phyloP scores from a whole-genome alignment of 1,284 basidiomycete genomes.

The Heliocybe sulcata region DNA sequence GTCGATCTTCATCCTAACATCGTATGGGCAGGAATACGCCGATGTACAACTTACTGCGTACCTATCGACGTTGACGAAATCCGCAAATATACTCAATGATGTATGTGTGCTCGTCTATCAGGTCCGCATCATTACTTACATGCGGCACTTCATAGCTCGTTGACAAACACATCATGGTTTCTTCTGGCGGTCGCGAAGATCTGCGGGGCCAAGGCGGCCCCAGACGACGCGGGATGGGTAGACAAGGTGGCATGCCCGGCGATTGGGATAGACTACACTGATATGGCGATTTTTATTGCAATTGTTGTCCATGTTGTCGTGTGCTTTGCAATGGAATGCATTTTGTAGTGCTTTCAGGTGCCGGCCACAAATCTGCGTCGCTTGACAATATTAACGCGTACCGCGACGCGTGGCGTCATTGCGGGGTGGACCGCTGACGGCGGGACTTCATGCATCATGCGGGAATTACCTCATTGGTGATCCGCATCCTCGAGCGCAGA shows the following conservation, averaged over 20 bases:
- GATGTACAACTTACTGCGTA: slow-evolving; percentile 92
- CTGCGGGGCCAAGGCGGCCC: slow-evolving; percentile 18
- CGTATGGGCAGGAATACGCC: slow-evolving; percentile 75
- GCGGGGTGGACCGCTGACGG: background rate
- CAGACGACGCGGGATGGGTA: background rate
- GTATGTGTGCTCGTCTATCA: slow-evolving; percentile 38
- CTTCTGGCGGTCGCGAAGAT: slow-evolving; percentile 33
- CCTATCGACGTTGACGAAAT: slow-evolving; percentile 83
- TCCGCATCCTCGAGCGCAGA: too few relatives aligned
- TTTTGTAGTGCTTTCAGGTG: too few relatives aligned
- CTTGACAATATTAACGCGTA: background rate
- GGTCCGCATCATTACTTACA: slow-evolving; percentile 5
- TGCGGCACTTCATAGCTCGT: slow-evolving; percentile 39
- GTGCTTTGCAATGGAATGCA: too few relatives aligned
- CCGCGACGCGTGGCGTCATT: background rate
- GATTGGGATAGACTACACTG: slow-evolving; percentile 10
- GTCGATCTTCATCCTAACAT: slow-evolving; percentile 4
- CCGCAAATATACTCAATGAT: slow-evolving; percentile 82
- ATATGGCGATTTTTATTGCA: background rate
- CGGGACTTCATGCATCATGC: too few relatives aligned
- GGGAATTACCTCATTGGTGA: background rate
- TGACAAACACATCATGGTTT: slow-evolving; percentile 59
- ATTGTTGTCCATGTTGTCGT: too few relatives aligned
- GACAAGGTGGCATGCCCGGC: slow-evolving; percentile 6
- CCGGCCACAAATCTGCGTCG: too few relatives aligned